phyloP scores from a whole-genome alignment of 352 stramenopile species.

The Pythium chondricola region DNA sequence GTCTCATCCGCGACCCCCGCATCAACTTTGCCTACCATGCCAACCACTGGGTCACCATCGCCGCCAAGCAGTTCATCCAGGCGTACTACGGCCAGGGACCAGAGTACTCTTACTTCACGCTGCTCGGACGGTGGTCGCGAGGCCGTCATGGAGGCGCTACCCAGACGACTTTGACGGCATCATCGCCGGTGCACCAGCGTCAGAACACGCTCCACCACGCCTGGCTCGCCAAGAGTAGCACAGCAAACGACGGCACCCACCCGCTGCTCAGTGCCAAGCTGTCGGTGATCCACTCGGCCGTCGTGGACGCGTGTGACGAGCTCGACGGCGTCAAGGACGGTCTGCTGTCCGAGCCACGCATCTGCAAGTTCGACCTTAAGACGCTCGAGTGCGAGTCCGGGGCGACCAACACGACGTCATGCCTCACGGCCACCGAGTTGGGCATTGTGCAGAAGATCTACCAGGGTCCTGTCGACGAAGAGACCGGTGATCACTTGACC shows the following conservation, averaged over 20 bases:
- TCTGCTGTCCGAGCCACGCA: constrained; percentile 26
- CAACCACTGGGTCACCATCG: constrained; percentile 24
- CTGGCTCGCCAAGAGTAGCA: constrained; percentile 29
- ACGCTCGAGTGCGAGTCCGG: constrained; percentile 24
- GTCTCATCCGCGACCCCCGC: constrained; percentile 15
- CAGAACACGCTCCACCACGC: constrained; percentile 34
- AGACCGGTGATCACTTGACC: constrained; percentile 24
- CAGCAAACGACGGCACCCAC: constrained; percentile 18
- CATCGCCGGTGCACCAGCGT: constrained; percentile 26
- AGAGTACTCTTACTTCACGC: constrained; percentile 35
- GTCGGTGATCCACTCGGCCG: constrained; percentile 31
- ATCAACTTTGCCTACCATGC: constrained; percentile 31
- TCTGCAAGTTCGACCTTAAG: constrained; percentile 27
- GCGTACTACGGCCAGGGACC: constrained; percentile 28
- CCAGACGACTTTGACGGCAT: constrained; percentile 32
- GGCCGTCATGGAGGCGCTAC: constrained; percentile 30
- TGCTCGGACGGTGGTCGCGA: constrained; percentile 33
- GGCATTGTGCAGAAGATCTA: constrained; percentile 29
- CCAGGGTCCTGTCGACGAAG: constrained; percentile 25
- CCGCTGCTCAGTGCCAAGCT: constrained; percentile 22
- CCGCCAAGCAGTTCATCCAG: constrained; percentile 30
- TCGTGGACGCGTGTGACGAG: constrained; percentile 27
- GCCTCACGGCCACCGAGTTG: constrained; percentile 28
- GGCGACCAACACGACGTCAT: constrained; percentile 28
- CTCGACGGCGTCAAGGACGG: constrained; percentile 34